Evolutionary conservation across 352 stramenopile species (phyloP).

Genomic region (Globisporangium rhizosaccharum): DNA sequence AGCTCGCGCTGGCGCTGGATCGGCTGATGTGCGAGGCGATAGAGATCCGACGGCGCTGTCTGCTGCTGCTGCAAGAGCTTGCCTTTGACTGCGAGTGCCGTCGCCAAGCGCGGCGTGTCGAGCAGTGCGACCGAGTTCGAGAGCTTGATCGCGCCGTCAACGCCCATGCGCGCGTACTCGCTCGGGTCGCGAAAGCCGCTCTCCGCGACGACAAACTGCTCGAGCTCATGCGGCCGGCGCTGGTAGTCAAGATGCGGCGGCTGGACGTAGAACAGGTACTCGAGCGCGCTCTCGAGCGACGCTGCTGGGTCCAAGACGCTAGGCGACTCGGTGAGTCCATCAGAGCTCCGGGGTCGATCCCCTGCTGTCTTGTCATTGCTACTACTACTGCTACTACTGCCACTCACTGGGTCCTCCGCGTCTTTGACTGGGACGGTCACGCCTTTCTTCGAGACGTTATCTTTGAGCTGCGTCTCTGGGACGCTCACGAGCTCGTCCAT

Average conservation of each 20-base stretch:
- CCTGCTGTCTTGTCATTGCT: background rate
- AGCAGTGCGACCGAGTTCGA: slow-evolving; percentile 71
- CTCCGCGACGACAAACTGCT: slow-evolving; percentile 62
- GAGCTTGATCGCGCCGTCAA: slow-evolving; percentile 60
- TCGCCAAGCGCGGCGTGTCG: slow-evolving; percentile 31
- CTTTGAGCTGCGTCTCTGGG: slow-evolving; percentile 56
- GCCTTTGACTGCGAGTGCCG: slow-evolving; percentile 20
- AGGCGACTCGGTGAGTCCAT: too few relatives aligned
- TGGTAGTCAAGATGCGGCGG: slow-evolving; percentile 37
- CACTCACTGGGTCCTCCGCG: slow-evolving; percentile 3
- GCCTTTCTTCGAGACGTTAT: slow-evolving; percentile 79
- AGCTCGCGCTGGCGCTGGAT: slow-evolving; percentile 20
- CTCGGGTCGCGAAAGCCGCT: slow-evolving; percentile 56
- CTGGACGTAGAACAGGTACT: slow-evolving; percentile 83
- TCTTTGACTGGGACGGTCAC: slow-evolving; percentile 47
- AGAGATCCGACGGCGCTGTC: slow-evolving; percentile 10
- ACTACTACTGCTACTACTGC: slow-evolving; percentile 1
- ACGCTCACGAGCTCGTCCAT: slow-evolving; percentile 73
- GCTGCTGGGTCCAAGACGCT: slow-evolving; percentile 11
- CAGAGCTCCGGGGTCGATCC: background rate
- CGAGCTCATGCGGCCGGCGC: slow-evolving; percentile 23
- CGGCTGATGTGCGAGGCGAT: slow-evolving; percentile 14
- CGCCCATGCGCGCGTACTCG: slow-evolving; percentile 41
- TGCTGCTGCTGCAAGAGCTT: slow-evolving; percentile 17
- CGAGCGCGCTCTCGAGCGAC: slow-evolving; percentile 48